Base-by-base conservation (phyloP, 2,329 filamentous ascomycete species). In the Penicillium aurantiogriseum region DNA sequence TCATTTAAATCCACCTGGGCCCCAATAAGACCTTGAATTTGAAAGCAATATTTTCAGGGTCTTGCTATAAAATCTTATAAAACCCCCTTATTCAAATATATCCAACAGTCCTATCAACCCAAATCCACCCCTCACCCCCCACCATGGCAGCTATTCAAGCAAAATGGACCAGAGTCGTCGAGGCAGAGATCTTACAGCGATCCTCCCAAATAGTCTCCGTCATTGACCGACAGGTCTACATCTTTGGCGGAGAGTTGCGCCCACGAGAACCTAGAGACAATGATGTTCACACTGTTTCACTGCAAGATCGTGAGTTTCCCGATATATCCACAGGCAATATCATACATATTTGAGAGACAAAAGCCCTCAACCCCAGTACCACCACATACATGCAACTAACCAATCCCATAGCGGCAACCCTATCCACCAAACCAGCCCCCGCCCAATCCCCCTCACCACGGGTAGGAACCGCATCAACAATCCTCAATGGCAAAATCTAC, bases 231-330 rank as follows among this genome's bases (percentile, higher is more conserved):
- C 80, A 77, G n/a, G 81, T 83, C 44, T 88, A 85, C 72, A 80
- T 95, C 66, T 95, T 92, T 69, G 91, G 91, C 58, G 91, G 91
- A 63, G 90, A 94, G 72, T 74, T 87, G 49, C 76, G 79, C 45
- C 82, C 88, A 3, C 81, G 86, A 47, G 77, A 89, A 68, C 87
- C 88, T 8, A 35, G 88, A 55, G 89, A 92, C 75, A 90, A 91
- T 69, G 80, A 86, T 64, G 81, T 94, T 71, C 87, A 92, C 69
- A 76, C 85, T 52, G 68, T 93, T 46, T 80, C 80, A 0, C 75
- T 91, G 23, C 17, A 35, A 10, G n/a, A 19, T 10, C 23, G 67
- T 70, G 46, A 54, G 61, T 56, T 15, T 9, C 27, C 15, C n/a
- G 11, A 17, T 8, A 5, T 9, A 0, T 8, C 27, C 1, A 45